Evolutionary conservation across 2,329 filamentous ascomycete species (phyloP), one percentile per base, ranked within the genome.

Genomic region (Pseudogymnoascus sp.): DNA sequence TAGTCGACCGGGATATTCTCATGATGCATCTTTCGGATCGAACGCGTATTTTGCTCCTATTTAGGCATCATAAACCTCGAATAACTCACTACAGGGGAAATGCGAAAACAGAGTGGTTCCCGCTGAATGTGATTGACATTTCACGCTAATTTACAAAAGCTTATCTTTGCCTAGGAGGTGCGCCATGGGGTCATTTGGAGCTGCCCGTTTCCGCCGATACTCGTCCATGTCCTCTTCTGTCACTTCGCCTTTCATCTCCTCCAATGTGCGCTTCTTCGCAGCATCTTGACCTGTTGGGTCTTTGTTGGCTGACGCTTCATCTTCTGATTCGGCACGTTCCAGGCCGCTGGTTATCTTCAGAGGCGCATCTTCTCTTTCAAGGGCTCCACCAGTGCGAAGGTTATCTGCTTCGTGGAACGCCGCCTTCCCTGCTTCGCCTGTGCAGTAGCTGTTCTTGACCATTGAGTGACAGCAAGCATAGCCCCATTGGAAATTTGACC

Each of bases 361-460:
- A 20, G 68, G 64, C 64, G 70, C 69, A n/a, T 47, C 57, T 41
- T 72, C 69, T 3, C 67, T 66, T 16, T 64, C 68, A n/a, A 76
- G 68, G 57, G 73, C 75, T 1, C 70, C 76, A 18, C 82, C 70
- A 38, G 64, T 77, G 60, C 81, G 73, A 72, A 86, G 76, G 32
- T 78, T 77, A 66, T 94, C 86, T 0, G 90, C 86, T 61, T 89
- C 87, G 67, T 92, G 87, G 74, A 90, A 91, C 1, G 91, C 92
- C 64, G 77, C 77, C 73, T 86, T 95, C 35, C 94, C 94, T 62
- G 89, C 90, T 63, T 94, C 90, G 25, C 94, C 94, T 0, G 93
- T 97, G 74, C 94, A 99, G 70, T 97, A 99, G 70, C 91, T 96
- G 74, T 99, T 97, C 76, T 96, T 97, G 64, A 96, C 84, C 20